Evolutionary conservation across 2,329 filamentous ascomycete species (phyloP).

Genomic region (Cytospora piceae): DNA sequence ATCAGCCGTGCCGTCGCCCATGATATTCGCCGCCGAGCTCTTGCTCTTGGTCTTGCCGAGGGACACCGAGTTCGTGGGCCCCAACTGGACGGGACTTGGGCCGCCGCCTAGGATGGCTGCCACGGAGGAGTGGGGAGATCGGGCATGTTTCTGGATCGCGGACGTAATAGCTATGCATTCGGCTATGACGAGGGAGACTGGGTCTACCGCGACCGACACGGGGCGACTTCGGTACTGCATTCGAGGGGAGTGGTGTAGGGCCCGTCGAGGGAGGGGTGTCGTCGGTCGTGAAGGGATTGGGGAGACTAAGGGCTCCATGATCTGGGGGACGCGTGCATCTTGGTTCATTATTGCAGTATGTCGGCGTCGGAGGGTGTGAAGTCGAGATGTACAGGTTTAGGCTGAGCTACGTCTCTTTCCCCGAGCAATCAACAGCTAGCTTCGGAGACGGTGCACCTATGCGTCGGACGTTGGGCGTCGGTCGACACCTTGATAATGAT

Average conservation of each 20-base stretch:
- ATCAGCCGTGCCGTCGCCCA: conserved; percentile 53
- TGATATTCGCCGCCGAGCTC: conserved; percentile 41
- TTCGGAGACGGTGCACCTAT: conserved; percentile 16
- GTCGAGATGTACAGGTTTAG: conserved; percentile 9
- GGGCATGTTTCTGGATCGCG: conserved; percentile 95
- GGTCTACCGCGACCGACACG: conserved; percentile 83
- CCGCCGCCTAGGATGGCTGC: conserved; percentile 89
- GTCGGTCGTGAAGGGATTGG: conserved; percentile 35
- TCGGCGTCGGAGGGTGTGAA: not conserved
- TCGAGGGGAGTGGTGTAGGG: conserved; percentile 41
- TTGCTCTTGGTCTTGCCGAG: conserved; percentile 48
- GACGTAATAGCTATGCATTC: conserved; percentile 99
- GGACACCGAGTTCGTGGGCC: conserved; percentile 49
- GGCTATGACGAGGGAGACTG: conserved; percentile 90
- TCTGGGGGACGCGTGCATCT: conserved; percentile 32
- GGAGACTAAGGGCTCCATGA: conserved; percentile 34
- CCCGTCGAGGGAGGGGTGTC: conserved; percentile 36
- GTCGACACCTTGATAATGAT: not conserved
- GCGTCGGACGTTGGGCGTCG: not conserved
- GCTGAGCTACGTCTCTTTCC: conserved; percentile 7
- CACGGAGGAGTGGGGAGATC: conserved; percentile 94
- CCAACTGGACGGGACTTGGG: conserved; percentile 60
- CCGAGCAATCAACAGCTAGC: conserved; percentile 4
- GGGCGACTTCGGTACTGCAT: conserved; percentile 65
- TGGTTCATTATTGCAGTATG: conserved; percentile 33